Percentiles rank a stretch among this genome's conserved stretches.
phyloP scores from a whole-genome alignment of 371 early-diverging fungal species.

The Haplosporangium sp. region DNA sequence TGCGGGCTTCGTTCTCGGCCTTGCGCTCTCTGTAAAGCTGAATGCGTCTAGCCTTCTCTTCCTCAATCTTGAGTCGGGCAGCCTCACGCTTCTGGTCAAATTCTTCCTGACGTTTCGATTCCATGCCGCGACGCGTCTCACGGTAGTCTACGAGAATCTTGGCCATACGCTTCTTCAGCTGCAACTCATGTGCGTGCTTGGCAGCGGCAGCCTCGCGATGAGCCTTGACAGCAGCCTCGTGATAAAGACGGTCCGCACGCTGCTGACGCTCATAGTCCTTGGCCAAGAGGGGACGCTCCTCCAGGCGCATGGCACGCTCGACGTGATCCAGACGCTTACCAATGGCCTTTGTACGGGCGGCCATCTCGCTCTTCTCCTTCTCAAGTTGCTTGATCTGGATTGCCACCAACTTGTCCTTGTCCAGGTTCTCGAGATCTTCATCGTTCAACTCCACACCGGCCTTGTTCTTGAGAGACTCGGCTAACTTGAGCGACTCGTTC shows the following conservation, averaged over 20 bases:
- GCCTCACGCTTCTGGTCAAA: slow-evolving; percentile 65
- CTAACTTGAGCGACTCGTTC: slow-evolving; percentile 88
- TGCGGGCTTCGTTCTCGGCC: slow-evolving; percentile 61
- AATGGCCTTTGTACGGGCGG: slow-evolving; percentile 77
- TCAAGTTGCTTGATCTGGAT: slow-evolving; percentile 93
- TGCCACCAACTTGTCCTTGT: slow-evolving; percentile 83
- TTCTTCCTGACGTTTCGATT: slow-evolving; percentile 63
- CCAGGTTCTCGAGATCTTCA: slow-evolving; percentile 85
- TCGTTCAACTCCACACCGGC: slow-evolving; percentile 82
- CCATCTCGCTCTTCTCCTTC: slow-evolving; percentile 87
- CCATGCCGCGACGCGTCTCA: slow-evolving; percentile 69
- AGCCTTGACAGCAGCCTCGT: slow-evolving; percentile 81
- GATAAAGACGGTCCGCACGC: slow-evolving; percentile 81
- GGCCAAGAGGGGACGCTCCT: slow-evolving; percentile 92
- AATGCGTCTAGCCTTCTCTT: slow-evolving; percentile 78
- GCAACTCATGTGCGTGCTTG: slow-evolving; percentile 80
- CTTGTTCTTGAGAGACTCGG: slow-evolving; percentile 86
- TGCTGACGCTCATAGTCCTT: slow-evolving; percentile 94
- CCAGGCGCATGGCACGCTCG: slow-evolving; percentile 97
- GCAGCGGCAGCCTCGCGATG: slow-evolving; percentile 69
- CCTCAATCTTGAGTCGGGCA: slow-evolving; percentile 69
- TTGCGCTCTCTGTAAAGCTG: slow-evolving; percentile 65
- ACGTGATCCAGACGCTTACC: slow-evolving; percentile 89
- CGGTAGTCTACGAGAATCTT: slow-evolving; percentile 86
- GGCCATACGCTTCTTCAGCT: slow-evolving; percentile 78